Base-by-base conservation (phyloP, 106 monocot genomes). In the Hemerocallis citrina region DNA sequence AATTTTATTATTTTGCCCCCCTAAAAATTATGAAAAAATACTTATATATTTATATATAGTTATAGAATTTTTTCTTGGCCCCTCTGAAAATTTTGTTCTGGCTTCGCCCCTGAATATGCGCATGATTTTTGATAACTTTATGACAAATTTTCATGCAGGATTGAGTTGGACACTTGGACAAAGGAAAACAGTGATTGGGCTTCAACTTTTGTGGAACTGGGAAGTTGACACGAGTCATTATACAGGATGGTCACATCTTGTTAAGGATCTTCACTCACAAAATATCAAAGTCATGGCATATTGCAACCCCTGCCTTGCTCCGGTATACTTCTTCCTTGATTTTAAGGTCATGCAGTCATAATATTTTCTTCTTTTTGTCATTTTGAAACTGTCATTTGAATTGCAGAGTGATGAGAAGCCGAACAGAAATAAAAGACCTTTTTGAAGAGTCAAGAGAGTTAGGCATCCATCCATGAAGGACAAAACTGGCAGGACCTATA, bases 151-250 rank as follows among this genome's bases (percentile, higher is more conserved):
- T 12, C 14, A 59, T 71, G 43, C 65, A 92, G 91, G 91, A 92
- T 46, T 92, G 91, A 86, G 86, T 92, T 23, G 91, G 91, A 21
- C 78, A 83, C n/a, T n/a, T n/a, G n/a, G n/a, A n/a, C n/a, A n/a
- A n/a, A 69, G 86, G 91, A 62, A 56, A 71, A 92, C 91, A n/a
- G 44, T 86, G 6, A 77, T 92, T 50, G 91, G 91, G 14, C 86
- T 86, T 16, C 91, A 92, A 61, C 72, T 92, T 0, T 92, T 86
- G 86, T 92, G 91, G 91, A 92, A 92, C 52, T 92, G 91, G 91
- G 91, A 86, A 57, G 73, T 92, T n/a, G 91, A 92, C 46, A 63
- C 29, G 14, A 45, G 11, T 11, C 73, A 72, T 33, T 92, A 92
- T 58, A 36, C 61, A 19, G 73, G 82, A 21, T 92, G 91, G 91